Conservation (phyloP, 2,329 filamentous ascomycete species). For the Hypocreales sp. region DNA sequence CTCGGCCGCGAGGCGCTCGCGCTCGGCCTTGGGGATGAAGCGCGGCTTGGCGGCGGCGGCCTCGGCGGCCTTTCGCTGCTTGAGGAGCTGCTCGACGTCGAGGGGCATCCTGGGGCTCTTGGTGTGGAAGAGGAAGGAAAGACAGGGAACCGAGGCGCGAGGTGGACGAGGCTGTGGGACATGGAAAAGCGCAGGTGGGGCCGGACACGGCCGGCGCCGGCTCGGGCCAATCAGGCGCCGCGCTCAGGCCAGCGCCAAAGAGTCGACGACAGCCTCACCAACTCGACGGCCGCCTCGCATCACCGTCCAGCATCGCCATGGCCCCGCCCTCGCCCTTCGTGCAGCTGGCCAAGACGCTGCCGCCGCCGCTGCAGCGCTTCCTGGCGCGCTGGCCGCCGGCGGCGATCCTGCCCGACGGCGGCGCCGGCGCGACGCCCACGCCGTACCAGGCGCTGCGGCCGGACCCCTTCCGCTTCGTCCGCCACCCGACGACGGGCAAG, state of each 20-base stretch:
- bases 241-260: not conserved
- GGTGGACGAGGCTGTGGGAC: conserved; percentile 5
- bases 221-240: conserved; percentile 3
- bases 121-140: not conserved
- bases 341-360: conserved; percentile 56
- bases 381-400: conserved; percentile 77
- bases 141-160: not conserved
- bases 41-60: conserved; percentile 76
- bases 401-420: conserved; percentile 33
- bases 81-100: conserved; percentile 73
- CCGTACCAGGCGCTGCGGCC: conserved; percentile 40
- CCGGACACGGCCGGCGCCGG: too few relatives aligned
- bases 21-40: conserved; percentile 70
- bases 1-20: conserved; percentile 66
- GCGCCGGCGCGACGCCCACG: conserved; percentile 16
- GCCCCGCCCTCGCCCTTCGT: conserved; percentile 21
- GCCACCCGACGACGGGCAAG: conserved; percentile 62
- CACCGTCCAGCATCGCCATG: too few relatives aligned
- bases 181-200: too few relatives aligned
- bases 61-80: conserved; percentile 75
- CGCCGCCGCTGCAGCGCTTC: conserved; percentile 66
- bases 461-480: conserved; percentile 72
- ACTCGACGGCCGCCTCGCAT: too few relatives aligned
- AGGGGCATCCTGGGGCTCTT: conserved; percentile 25
- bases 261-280: too few relatives aligned